phyloP scores from a whole-genome alignment of 2,329 filamentous ascomycete species.

The Fusarium fracticaudum region DNA sequence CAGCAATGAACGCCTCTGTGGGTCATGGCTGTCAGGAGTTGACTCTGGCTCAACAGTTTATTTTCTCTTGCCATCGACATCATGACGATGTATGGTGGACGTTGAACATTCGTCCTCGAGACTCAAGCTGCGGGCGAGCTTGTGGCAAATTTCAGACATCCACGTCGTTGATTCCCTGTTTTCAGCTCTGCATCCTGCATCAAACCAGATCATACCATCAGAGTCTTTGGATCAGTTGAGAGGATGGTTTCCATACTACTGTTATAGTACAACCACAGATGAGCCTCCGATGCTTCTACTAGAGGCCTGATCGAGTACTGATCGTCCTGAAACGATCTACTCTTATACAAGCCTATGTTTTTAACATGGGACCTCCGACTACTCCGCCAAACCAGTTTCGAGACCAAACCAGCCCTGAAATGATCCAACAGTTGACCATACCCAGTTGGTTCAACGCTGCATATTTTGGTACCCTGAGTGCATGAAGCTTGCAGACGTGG shows the following conservation, averaged over 20 bases:
- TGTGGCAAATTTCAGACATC: constrained; percentile 8
- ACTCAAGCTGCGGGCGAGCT: not conserved
- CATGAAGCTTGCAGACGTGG: constrained; percentile 10
- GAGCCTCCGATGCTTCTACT: not conserved
- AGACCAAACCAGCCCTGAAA: constrained; percentile 14
- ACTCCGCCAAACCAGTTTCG: constrained; percentile 12
- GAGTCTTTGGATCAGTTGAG: not conserved
- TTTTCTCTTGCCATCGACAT: constrained; percentile 14
- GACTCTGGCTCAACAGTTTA: constrained; percentile 31
- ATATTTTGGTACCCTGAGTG: constrained; percentile 24
- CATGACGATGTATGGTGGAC: constrained; percentile 1
- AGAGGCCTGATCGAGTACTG: constrained; percentile 12
- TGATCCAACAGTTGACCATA: constrained; percentile 19
- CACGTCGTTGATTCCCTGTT: not conserved
- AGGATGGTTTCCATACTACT: not conserved
- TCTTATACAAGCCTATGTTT: constrained; percentile 11
- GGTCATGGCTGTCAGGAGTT: constrained; percentile 31
- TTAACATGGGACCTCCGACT: constrained; percentile 21
- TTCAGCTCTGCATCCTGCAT: not conserved
- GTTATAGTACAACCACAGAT: not conserved
- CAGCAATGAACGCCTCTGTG: constrained; percentile 32
- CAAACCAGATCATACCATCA: not conserved
- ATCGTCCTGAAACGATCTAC: constrained; percentile 25
- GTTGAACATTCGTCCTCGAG: not conserved
- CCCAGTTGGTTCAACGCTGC: constrained; percentile 31